Conservation (phyloP, 2,329 filamentous ascomycete species). For the Aspergillus cejpii region DNA sequence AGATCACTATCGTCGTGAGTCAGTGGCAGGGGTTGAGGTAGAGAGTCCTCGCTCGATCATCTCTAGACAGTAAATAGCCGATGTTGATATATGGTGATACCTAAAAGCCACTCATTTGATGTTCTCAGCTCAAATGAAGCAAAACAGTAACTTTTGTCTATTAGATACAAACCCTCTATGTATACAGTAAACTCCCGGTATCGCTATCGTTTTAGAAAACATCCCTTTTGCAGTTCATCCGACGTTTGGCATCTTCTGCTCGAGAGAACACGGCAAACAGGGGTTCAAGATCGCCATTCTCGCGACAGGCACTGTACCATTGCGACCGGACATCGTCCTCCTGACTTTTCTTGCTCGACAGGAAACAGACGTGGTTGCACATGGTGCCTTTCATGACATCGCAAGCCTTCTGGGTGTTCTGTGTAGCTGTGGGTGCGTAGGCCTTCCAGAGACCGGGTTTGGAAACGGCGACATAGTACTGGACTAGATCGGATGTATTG, state of each 20-base stretch:
- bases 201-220: neutral
- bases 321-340: neutral
- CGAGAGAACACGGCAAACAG: neutral
- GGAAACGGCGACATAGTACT: neutral
- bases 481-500: neutral
- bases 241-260: neutral
- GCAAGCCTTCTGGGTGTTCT: neutral
- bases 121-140: too few species aligned
- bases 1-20: too few species aligned
- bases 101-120: neutral
- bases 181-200: neutral
- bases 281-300: neutral
- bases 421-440: neutral
- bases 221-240: neutral
- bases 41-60: slow-evolving; percentile 28
- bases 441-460: neutral
- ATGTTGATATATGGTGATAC: neutral
- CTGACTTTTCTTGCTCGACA: neutral
- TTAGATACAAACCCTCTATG: neutral
- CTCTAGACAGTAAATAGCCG: slow-evolving; percentile 14
- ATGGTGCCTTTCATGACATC: neutral
- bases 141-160: neutral
- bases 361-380: neutral
- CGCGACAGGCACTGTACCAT: neutral
- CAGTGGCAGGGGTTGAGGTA: slow-evolving; percentile 31